Percentiles rank a stretch among this genome's conserved stretches.
Evolutionary conservation across 1,284 basidiomycete species (phyloP).

Genomic region (Cerrena zonata): DNA sequence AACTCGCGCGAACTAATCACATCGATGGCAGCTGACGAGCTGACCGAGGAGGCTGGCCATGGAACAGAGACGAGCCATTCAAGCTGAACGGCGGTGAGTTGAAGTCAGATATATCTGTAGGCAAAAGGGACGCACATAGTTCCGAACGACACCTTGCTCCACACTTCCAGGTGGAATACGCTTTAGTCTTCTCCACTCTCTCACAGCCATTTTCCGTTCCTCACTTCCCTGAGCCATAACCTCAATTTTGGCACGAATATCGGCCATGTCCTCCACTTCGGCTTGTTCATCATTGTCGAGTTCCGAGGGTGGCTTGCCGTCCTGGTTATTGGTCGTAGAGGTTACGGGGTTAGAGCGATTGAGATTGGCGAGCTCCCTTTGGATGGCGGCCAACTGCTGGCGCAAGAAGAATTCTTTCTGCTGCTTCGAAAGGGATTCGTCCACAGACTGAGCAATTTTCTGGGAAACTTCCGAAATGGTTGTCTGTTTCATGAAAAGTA

Average conservation of each 20-base stretch:
- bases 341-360: constrained; percentile 21
- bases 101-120: not conserved
- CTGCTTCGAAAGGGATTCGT: constrained; percentile 73
- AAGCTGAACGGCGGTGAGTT: constrained; percentile 43
- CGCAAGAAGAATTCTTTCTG: constrained; percentile 80
- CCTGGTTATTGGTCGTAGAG: not conserved
- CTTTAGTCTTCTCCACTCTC: constrained; percentile 74
- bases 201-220: constrained; percentile 75
- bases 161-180: constrained; percentile 65
- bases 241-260: constrained; percentile 75
- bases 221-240: constrained; percentile 71
- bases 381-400: constrained; percentile 85
- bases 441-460: constrained; percentile 72
- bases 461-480: constrained; percentile 72
- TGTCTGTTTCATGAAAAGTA: constrained; percentile 64
- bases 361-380: constrained; percentile 75
- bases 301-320: constrained; percentile 35
- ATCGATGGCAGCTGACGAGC: constrained; percentile 25
- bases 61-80: constrained; percentile 82
- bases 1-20: constrained; percentile 49
- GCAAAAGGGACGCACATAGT: constrained; percentile 49
- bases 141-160: constrained; percentile 72
- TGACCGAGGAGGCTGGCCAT: constrained; percentile 47
- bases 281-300: constrained; percentile 70
- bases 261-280: constrained; percentile 74